Percentiles rank a stretch among this genome's conserved stretches.
Conservation (phyloP, 805 yeast species). For the Sungouiella thailandica region DNA sequence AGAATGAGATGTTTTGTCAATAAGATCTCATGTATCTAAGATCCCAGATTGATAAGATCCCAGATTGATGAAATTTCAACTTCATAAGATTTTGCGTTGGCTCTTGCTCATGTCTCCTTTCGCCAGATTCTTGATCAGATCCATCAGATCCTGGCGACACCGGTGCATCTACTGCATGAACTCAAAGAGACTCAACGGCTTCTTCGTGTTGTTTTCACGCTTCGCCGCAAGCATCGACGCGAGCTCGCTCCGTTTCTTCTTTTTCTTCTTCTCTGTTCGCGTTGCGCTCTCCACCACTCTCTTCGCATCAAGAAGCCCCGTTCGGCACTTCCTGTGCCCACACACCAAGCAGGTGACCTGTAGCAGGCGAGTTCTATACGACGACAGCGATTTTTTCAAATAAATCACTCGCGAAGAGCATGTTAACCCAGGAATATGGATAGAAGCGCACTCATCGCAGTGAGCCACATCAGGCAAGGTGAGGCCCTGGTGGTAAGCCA, state of each 20-base stretch:
- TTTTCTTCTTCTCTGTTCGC: conserved; percentile 39
- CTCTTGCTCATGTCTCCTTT: too few relatives aligned
- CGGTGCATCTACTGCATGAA: conserved; percentile 30
- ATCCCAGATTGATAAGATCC: too few relatives aligned
- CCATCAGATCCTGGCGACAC: background rate
- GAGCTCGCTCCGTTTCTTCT: conserved; percentile 38
- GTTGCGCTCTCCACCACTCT: too few relatives aligned
- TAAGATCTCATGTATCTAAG: too few relatives aligned
- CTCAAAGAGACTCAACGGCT: conserved; percentile 44
- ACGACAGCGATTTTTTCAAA: conserved; percentile 8
- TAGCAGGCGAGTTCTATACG: too few relatives aligned
- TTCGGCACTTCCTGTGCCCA: too few relatives aligned
- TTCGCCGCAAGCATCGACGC: conserved; percentile 40
- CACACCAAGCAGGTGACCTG: too few relatives aligned
- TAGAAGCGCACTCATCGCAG: conserved; percentile 29
- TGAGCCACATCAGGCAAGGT: conserved; percentile 24
- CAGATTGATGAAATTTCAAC: too few relatives aligned
- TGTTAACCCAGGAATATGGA: conserved; percentile 33
- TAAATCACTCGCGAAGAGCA: conserved; percentile 19
- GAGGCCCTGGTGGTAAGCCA: conserved; percentile 21
- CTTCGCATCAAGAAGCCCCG: too few relatives aligned
- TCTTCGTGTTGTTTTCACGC: conserved; percentile 25
- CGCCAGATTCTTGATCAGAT: too few relatives aligned
- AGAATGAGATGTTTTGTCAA: too few relatives aligned
- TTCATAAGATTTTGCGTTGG: too few relatives aligned